Base-by-base conservation (phyloP, 2,329 filamentous ascomycete genomes). In the Juglanconis oblonga region DNA sequence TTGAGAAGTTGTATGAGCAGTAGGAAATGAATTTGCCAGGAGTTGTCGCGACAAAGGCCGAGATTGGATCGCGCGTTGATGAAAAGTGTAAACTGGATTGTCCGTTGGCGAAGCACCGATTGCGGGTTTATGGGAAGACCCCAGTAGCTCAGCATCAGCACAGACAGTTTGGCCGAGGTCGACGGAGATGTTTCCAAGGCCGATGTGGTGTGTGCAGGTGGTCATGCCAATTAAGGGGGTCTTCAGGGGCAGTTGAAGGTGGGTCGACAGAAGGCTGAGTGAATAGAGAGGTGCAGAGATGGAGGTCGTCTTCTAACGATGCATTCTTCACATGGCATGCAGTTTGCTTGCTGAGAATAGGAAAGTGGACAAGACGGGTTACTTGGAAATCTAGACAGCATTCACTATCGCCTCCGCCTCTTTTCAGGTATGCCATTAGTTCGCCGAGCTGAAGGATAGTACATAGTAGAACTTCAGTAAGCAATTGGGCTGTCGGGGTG, bases 81-180 rank as follows among this genome's bases (percentile, higher is more conserved):
- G 40, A 24, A 44, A 52, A 40, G 35, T 40, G 24, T 31, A 31
- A 32, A 36, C 32, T 59, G 35, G 36, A 48, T 56, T 51, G 55
- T 45, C 36, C 45, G 55, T 50, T 54, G 59, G 55, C 56, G 42
- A 48, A 38, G 40, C 35, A 52, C 55, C 59, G 56, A 45, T 40
- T 52, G 55, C 35, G 35, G 35, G 45, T 38, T 58, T 55, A 55
- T 52, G 54, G 45, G 49, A 52, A 17, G 44, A 17, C 14, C 44
- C 44, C 24, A 24, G 24, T 24, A 24, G 24, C 24, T 24, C 24
- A 24, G 24, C 24, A 24, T 24, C 45, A 29, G 44, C 24, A 11
- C 17, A 11, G n/a, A 31, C 24, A 48, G 51, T 49, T 55, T 44
- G 57, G 47, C 42, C 45, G 42, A 40, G 44, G 44, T 24, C 17